phyloP scores from a whole-genome alignment of 495 filamentous ascomycete species.

The Penicillium salamii region DNA sequence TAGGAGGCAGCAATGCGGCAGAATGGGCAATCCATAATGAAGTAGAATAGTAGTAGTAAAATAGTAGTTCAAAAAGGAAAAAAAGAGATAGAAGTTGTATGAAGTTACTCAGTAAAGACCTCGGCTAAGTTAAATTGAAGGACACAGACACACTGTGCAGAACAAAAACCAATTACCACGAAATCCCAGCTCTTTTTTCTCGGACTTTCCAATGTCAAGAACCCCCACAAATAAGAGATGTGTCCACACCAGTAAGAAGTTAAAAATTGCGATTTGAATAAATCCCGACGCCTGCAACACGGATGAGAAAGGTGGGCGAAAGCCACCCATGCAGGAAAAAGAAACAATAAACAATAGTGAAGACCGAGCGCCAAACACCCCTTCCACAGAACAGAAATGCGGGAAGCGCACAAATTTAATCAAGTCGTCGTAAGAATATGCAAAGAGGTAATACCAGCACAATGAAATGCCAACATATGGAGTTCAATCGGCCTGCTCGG shows the following conservation, averaged over 20 bases:
- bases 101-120: no score
- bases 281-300: conserved; percentile 33
- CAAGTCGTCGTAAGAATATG: conserved; percentile 48
- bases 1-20: conserved; percentile 40
- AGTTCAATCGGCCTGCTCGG: conserved; percentile 31
- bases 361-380: conserved; percentile 40
- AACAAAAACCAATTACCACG: no score
- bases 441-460: conserved; percentile 44
- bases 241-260: conserved; percentile 8
- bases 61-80: no score
- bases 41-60: no score
- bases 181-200: no score
- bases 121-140: no score
- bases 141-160: no score
- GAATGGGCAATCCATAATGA: conserved; percentile 34
- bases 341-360: conserved; percentile 18
- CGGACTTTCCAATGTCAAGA: no score
- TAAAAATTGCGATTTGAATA: conserved; percentile 29
- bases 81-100: no score
- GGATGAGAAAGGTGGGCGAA: conserved; percentile 32
- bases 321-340: conserved; percentile 30
- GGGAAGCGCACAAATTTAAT: conserved; percentile 40
- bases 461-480: conserved; percentile 48
- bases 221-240: no score
- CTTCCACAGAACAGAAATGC: conserved; percentile 36